A percentile compares a stretch with the other conserved stretches of the same genome.
These are phyloP conservation scores for Phlebiopsis flavidoalba DNA, from an alignment of 768 basidiomycete genomes.

Conservation along the genomic window DNA sequence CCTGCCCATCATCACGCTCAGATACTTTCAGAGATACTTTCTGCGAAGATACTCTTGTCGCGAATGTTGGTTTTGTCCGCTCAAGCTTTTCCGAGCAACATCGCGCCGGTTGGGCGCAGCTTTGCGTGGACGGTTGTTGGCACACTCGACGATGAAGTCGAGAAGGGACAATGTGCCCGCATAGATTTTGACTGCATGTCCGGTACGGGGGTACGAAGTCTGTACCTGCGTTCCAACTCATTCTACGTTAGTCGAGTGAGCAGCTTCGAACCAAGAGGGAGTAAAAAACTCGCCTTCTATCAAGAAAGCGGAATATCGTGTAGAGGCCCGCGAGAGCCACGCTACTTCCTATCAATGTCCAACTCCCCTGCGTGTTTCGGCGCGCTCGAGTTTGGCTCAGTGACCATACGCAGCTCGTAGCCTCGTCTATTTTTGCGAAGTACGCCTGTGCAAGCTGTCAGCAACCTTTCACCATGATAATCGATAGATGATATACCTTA, in stretches of 20 bases:
- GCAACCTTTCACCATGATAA: not conserved
- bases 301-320: constrained; percentile 33
- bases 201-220: not conserved
- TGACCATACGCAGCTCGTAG: constrained; percentile 53
- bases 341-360: constrained; percentile 15
- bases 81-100: constrained; percentile 39
- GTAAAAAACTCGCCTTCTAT: constrained; percentile 27
- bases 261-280: not conserved
- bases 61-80: constrained; percentile 41
- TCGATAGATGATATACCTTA: constrained; percentile 32
- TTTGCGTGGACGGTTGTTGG: constrained; percentile 25
- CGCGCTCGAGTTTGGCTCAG: constrained; percentile 53
- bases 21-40: too few relatives aligned
- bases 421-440: constrained; percentile 61
- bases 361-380: constrained; percentile 41
- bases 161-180: constrained; percentile 30
- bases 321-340: constrained; percentile 19
- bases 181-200: not conserved
- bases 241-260: constrained; percentile 9
- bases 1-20: constrained; percentile 42
- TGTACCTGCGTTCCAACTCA: constrained; percentile 30
- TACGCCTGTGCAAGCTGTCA: constrained; percentile 41
- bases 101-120: constrained; percentile 29
- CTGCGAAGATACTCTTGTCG: constrained; percentile 32
- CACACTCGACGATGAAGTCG: constrained; percentile 27